Evolutionary conservation across 257 asterid species (phyloP), one percentile per base, ranked within the genome.

Genomic region (Solanum sejunctum): DNA sequence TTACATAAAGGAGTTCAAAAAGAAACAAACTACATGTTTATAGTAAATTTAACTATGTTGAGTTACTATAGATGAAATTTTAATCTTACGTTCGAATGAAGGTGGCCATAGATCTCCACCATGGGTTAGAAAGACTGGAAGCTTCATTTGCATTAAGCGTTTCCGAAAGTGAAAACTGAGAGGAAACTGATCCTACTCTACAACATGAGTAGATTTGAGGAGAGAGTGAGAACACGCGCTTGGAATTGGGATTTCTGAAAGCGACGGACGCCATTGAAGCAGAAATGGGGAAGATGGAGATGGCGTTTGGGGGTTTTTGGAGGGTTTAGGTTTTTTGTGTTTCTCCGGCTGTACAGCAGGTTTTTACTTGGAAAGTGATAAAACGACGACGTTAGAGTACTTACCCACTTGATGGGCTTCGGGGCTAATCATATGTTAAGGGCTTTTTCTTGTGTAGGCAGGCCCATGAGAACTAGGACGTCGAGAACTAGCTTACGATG

Each of bases 91-190:
- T 96, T 87, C 99, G 97, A 57, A 89, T 92, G 85, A 96, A 96
- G 84, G 99, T 96, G 61, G 99, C 99, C 98, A 95, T 96, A 86
- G 98, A 95, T 95, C 99, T 96, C 97, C 95, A 93, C 93, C 93
- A 92, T 0, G 95, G 97, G 79, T 88, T 90, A 83, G 88, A 75
- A 23, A 41, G 12, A 80, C 89, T 66, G 66, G 89, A 45, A 85
- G 64, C 18, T 47, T 86, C 96, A 89, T 88, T 85, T 0, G 91
- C 96, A 89, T 88, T 85, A 0, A 85, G 51, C 83, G 92, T 87
- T 26, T 93, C 92, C 18, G 91, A 85, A 80, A 84, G 85, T 16
- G 89, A 83, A 18, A 88, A 86, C 69, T 91, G 92, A 86, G 97
- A 2, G 7, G 89, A 85, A 55, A 67, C 51, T 12, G 91, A 87